Percentiles rank a stretch among this genome's conserved stretches.
phyloP scores from a whole-genome alignment of 768 basidiomycete species.

The Termitomyces sp. region DNA sequence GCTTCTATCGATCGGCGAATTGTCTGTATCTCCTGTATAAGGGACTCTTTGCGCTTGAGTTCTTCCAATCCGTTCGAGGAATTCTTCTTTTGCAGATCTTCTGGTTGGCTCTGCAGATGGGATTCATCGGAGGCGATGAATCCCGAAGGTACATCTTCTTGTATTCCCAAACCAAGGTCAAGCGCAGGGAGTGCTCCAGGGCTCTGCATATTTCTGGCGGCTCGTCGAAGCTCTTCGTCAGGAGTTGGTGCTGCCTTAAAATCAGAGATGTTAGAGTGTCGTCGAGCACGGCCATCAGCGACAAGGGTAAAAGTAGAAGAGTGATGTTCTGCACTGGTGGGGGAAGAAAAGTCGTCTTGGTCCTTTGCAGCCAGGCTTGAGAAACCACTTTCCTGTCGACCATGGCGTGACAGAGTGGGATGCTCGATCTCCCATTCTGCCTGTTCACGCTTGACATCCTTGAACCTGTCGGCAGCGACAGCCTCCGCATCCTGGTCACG shows the following conservation, averaged over 20 bases:
- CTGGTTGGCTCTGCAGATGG: constrained; percentile 7
- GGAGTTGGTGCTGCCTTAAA: constrained; percentile 59
- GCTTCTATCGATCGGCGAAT: constrained; percentile 77
- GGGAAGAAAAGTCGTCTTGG: constrained; percentile 41
- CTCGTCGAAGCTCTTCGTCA: constrained; percentile 56
- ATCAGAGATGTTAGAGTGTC: constrained; percentile 67
- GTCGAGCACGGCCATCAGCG: constrained; percentile 49
- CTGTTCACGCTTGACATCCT: constrained; percentile 60
- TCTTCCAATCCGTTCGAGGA: constrained; percentile 49
- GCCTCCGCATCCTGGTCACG: constrained; percentile 74
- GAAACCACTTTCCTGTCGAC: constrained; percentile 55
- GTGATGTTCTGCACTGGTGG: constrained; percentile 42
- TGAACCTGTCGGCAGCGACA: constrained; percentile 67
- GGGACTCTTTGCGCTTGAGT: constrained; percentile 61
- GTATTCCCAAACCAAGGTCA: constrained; percentile 71
- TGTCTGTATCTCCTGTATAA: constrained; percentile 72
- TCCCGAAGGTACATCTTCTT: constrained; percentile 67
- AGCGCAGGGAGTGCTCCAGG: constrained; percentile 61
- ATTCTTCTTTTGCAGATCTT: constrained; percentile 24
- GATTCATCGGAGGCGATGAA: constrained; percentile 51
- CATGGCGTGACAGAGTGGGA: constrained; percentile 56
- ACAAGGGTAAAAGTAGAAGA: constrained; percentile 49
- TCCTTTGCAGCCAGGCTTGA: constrained; percentile 67
- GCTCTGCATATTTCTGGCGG: constrained; percentile 43
- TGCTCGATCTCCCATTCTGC: constrained; percentile 88